Conservation (phyloP, 805 yeast genomes). For the Isabelozyma gotoi region DNA sequence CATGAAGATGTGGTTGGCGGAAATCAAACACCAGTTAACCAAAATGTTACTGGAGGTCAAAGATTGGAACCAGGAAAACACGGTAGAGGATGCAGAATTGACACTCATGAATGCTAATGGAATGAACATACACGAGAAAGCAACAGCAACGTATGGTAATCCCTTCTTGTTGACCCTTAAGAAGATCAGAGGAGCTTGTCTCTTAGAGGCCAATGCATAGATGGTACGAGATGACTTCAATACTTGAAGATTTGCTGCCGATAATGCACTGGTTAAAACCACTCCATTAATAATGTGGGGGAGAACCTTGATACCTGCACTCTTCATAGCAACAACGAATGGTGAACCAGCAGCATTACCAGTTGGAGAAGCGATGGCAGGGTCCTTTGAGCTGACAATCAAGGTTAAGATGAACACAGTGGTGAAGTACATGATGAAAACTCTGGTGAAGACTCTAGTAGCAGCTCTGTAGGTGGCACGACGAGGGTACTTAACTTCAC, state of each 20-base stretch:
- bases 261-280: conserved; percentile 39
- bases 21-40: conserved; percentile 29
- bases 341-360: conserved; percentile 37
- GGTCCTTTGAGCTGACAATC: conserved; percentile 30
- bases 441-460: conserved; percentile 27
- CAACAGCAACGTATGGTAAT: conserved; percentile 28
- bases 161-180: conserved; percentile 30
- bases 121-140: conserved; percentile 21
- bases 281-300: conserved; percentile 39
- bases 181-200: conserved; percentile 38
- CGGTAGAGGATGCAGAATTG: conserved; percentile 22
- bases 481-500: conserved; percentile 35
- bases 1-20: conserved; percentile 29
- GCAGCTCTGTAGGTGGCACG: conserved; percentile 28
- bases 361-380: conserved; percentile 20
- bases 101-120: conserved; percentile 38
- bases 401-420: conserved; percentile 32
- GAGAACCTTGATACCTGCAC: conserved; percentile 31
- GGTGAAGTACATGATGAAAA: conserved; percentile 24
- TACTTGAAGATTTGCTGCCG: conserved; percentile 32
- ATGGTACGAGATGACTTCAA: conserved; percentile 30
- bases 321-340: conserved; percentile 37
- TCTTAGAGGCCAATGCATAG: conserved; percentile 36
- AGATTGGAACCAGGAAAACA: conserved; percentile 34
- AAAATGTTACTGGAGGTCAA: conserved; percentile 28